Percentiles rank a stretch among this genome's conserved stretches.
Evolutionary conservation across 1,284 basidiomycete species (phyloP).

Genomic region (Hemileia vastatrix): DNA sequence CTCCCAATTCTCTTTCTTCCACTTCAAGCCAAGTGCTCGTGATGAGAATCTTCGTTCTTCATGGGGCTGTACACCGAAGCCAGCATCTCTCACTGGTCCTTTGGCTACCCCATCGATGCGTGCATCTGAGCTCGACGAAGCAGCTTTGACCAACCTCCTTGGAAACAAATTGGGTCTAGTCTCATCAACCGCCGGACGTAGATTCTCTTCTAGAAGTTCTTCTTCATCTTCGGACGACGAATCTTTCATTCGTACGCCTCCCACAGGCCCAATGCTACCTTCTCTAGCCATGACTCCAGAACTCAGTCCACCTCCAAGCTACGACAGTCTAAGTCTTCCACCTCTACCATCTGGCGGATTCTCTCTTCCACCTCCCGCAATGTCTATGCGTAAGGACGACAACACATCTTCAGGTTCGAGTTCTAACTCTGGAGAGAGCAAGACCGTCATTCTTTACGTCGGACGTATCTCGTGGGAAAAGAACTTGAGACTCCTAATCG

Average conservation of each 20-base stretch:
- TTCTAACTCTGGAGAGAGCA: conserved; percentile 25
- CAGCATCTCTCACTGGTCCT: not conserved
- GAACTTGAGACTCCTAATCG: conserved; percentile 52
- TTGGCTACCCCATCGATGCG: not conserved
- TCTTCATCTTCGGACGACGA: conserved; percentile 30
- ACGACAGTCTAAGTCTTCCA: conserved; percentile 37
- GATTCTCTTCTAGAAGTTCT: conserved; percentile 30
- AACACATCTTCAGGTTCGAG: conserved; percentile 20
- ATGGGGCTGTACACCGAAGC: conserved; percentile 47
- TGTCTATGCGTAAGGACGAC: conserved; percentile 31
- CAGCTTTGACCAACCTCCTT: conserved; percentile 25
- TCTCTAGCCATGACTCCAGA: conserved; percentile 31
- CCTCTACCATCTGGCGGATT: conserved; percentile 33
- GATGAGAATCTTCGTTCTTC: conserved; percentile 45
- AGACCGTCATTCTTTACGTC: conserved; percentile 46
- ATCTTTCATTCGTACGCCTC: conserved; percentile 46
- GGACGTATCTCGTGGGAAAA: conserved; percentile 52
- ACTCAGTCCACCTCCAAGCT: conserved; percentile 37
- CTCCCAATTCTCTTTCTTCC: conserved; percentile 29
- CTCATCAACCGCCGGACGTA: conserved; percentile 6
- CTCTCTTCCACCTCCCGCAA: conserved; percentile 33
- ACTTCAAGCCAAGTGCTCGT: conserved; percentile 48
- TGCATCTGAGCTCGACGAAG: conserved; percentile 26
- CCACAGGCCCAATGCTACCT: too few species aligned
- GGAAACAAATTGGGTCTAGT: not conserved